Base-by-base conservation (phyloP, 176 grass and related monocot species). In the Aegilops umbellulata region DNA sequence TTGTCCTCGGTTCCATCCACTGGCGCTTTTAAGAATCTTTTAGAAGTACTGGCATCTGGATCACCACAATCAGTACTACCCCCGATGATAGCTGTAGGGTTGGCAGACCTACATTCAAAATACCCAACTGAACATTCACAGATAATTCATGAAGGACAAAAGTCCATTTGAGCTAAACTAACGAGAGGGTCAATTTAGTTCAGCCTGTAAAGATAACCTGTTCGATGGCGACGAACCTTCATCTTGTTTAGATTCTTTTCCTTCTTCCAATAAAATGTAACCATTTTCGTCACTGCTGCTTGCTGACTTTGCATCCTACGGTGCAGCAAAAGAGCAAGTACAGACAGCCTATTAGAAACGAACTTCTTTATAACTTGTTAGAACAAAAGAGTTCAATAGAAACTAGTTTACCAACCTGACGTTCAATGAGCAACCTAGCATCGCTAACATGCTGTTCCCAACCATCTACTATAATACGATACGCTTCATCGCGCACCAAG, bases 401-500 rank as follows among this genome's bases (percentile, higher is more conserved):
- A 87, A 81, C 63, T 69, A 89, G 60, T 75, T 20, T 35, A 29
- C 89, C 89, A 55, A 97, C 94, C 92, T 93, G 93, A 49, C 76
- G 39, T 81, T 97, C 95, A 26, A 86, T 87, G 31, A 93, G 87
- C 49, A 84, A 77, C 82, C 86, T 99, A 78, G 90, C 89, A 86
- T 91, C 87, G 81, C 80, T 88, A 74, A 68, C 78, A 89, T 94
- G 89, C 65, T 93, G 97, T 60, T 80, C 82, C 92, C 94, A 99
- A 31, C 83, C 84, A 88, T 97, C 94, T 83, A 89, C 77, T 72
- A 99, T 94, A 83, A 97, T 76, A 66, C 63, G 84, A 88, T 84
- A 97, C 4, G 94, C 94, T 88, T 97, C 97, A 81, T 99, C 94
- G 11, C 97, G 94, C 63, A 89, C 87, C 72, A 99, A 85, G 73